Conservation (phyloP, 441 rosid species). For the Euphorbia corollata region DNA sequence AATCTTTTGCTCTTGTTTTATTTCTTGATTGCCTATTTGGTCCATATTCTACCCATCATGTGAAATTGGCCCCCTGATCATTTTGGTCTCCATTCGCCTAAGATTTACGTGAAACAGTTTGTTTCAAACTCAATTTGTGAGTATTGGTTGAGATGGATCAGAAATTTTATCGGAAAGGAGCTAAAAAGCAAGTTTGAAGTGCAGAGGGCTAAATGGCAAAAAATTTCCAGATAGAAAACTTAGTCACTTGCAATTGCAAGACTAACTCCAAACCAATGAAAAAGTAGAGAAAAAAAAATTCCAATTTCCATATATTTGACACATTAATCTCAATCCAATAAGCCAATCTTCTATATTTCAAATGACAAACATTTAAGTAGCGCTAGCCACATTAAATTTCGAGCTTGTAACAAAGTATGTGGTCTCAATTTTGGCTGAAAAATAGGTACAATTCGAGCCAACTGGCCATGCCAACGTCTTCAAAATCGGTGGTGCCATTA, state of each 20-base stretch:
- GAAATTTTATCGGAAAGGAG: too few species aligned
- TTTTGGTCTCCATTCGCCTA: too few species aligned
- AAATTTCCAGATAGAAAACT: too few species aligned
- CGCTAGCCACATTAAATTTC: constrained; percentile 49
- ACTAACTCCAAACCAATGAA: constrained; percentile 50
- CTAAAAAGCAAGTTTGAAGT: too few species aligned
- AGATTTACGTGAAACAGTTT: too few species aligned
- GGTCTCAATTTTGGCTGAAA: constrained; percentile 28
- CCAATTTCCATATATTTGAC: constrained; percentile 53
- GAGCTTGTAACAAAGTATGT: constrained; percentile 61
- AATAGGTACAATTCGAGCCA: constrained; percentile 40
- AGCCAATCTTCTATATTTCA: constrained; percentile 40
- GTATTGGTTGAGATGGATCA: too few species aligned
- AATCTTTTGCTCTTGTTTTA: too few species aligned
- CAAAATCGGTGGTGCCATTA: constrained; percentile 64
- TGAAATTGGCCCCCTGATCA: too few species aligned
- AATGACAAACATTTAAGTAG: constrained; percentile 34
- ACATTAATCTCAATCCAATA: constrained; percentile 47
- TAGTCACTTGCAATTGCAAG: constrained; percentile 17
- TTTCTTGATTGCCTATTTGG: too few species aligned
- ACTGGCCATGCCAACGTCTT: constrained; percentile 77
- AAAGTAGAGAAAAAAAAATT: constrained; percentile 52
- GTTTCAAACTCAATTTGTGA: too few species aligned
- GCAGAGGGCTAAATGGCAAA: too few species aligned
- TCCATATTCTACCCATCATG: too few species aligned